Percentiles rank a stretch among this genome's conserved stretches.
phyloP scores from a whole-genome alignment of 257 asterid genomes.

The Solanum rostratum region DNA sequence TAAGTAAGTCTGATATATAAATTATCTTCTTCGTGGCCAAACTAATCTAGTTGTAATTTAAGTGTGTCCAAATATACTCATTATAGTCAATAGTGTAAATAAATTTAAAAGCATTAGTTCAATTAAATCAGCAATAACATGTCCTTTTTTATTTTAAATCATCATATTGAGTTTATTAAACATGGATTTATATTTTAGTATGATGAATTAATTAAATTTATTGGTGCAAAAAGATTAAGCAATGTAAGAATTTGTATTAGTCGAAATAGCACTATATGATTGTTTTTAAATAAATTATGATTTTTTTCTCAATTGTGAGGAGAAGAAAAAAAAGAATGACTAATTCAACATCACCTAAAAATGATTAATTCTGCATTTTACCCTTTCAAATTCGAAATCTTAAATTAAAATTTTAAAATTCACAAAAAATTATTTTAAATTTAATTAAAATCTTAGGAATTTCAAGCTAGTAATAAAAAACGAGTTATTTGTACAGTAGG shows the following conservation, averaged over 20 bases:
- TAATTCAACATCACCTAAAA: background rate
- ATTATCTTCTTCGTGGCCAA: background rate
- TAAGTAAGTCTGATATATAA: background rate
- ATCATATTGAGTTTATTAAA: background rate
- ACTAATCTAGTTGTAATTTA: background rate
- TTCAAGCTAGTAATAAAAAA: too few species aligned
- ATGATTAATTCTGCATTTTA: too few species aligned
- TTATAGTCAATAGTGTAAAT: background rate
- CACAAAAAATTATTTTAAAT: background rate
- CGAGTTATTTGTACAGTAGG: background rate
- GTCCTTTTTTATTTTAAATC: background rate
- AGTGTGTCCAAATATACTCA: background rate
- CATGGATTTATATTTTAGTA: background rate
- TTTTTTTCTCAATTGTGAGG: background rate
- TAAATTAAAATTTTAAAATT: background rate
- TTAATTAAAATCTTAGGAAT: background rate
- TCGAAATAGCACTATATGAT: background rate
- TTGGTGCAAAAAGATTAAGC: background rate
- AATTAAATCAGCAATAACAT: background rate
- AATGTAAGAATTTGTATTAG: background rate
- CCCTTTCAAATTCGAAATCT: background rate
- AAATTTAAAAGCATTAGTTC: background rate
- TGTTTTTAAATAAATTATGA: background rate
- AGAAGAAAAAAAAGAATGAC: background rate
- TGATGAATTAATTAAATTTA: background rate